Evolutionary conservation across 768 basidiomycete species (phyloP).

Genomic region (Boletus huronensis): DNA sequence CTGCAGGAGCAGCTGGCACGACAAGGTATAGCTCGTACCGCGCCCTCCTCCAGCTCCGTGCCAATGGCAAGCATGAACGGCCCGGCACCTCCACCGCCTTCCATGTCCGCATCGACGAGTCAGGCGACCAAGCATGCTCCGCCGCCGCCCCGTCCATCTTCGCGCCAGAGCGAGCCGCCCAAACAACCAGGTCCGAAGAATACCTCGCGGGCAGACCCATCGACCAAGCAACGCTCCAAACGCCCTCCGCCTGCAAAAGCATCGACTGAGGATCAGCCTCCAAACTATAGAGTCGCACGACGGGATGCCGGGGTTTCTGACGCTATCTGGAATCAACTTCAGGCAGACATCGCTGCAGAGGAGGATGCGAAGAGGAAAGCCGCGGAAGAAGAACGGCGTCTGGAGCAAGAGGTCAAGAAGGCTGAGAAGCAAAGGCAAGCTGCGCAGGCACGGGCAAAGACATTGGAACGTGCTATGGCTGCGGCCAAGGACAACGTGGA

Average conservation of each 20-base stretch:
- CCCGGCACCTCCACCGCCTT: constrained; percentile 20
- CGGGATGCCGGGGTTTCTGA: constrained; percentile 57
- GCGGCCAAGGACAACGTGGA: constrained; percentile 19
- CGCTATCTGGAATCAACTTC: constrained; percentile 49
- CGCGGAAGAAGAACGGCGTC: constrained; percentile 16
- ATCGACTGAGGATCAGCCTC: constrained; percentile 1
- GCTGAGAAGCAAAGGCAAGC: constrained; percentile 9
- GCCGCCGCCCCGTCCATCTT: constrained; percentile 18
- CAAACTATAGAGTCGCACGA: constrained; percentile 3
- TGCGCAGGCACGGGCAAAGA: constrained; percentile 10
- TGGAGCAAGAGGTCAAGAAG: constrained; percentile 18
- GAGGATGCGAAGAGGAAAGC: constrained; percentile 18
- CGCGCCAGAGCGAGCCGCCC: not conserved
- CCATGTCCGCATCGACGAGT: constrained; percentile 16
- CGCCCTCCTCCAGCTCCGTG: not conserved
- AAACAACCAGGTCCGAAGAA: constrained; percentile 1
- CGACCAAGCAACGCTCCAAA: not conserved
- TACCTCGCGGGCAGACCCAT: not conserved
- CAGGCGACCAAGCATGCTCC: constrained; percentile 21
- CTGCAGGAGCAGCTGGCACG: constrained; percentile 23
- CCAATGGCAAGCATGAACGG: constrained; percentile 23
- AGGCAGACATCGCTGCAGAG: constrained; percentile 33
- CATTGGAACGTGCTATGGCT: constrained; percentile 16
- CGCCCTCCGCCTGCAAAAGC: not conserved
- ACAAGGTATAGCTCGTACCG: constrained; percentile 6